Conservation (phyloP, 345 rosid genomes). For the Ceriops decandra region DNA sequence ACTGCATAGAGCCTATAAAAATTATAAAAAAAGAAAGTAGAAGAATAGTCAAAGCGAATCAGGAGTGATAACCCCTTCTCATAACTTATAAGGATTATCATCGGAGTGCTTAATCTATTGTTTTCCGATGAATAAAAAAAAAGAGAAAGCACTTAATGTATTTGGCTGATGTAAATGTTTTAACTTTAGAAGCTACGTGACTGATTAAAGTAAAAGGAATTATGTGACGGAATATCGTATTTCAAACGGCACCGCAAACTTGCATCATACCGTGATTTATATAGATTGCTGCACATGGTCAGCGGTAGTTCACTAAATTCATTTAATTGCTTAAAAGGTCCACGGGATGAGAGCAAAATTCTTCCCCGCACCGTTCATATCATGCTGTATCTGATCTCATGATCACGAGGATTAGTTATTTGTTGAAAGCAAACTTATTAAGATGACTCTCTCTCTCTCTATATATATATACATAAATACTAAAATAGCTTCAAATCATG, state of each 20-base stretch:
- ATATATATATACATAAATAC: slow-evolving; percentile 1
- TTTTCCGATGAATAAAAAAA: too few species aligned
- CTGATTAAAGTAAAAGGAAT: background rate
- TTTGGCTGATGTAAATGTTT: background rate
- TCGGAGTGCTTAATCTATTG: too few species aligned
- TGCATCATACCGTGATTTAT: background rate
- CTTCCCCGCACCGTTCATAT: slow-evolving; percentile 15
- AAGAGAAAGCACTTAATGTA: too few species aligned
- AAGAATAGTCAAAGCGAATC: too few species aligned
- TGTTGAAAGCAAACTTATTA: slow-evolving; percentile 24
- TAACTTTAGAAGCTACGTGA: background rate
- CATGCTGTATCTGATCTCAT: slow-evolving; percentile 19
- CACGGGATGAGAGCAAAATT: slow-evolving; percentile 24
- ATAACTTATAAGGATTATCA: too few species aligned
- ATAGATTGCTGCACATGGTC: background rate
- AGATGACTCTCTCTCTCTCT: background rate
- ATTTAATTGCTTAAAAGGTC: slow-evolving; percentile 6
- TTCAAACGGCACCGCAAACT: background rate
- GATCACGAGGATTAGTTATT: slow-evolving; percentile 20
- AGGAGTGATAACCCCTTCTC: too few species aligned
- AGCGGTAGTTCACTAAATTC: background rate
- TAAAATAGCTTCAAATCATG: slow-evolving; percentile 16
- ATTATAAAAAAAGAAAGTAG: too few species aligned
- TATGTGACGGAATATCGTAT: background rate
- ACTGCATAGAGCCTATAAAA: too few species aligned